Base-by-base conservation (phyloP, 345 rosid species). In the Turritis glabra region DNA sequence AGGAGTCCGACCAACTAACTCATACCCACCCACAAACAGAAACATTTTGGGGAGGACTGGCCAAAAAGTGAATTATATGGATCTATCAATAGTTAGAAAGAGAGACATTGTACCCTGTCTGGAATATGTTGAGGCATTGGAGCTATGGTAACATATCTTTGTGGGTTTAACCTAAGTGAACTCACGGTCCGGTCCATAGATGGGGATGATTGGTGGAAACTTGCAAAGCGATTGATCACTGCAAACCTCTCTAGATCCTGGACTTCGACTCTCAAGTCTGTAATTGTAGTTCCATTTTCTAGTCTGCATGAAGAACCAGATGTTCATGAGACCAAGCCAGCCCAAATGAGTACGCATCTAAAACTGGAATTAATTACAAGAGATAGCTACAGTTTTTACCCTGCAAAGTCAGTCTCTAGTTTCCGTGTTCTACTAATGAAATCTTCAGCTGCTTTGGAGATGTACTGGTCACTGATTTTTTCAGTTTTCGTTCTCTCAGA, bases 181-280 rank as follows among this genome's bases (percentile, higher is more conserved):
- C 59, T 76, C 52, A 75, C 26, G 54, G 79, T 35, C 32, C 80
- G 81, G 71, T 79, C 82, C 78, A 84, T 88, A 14, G 84, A 68
- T 11, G 74, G 38, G 3, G 73, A 59, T 68, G 64, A 19, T 78
- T 6, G 91, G 73, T 91, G 93, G 81, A 91, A 91, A 75, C 80
- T 91, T 18, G 97, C 94, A 81, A 93, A 91, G 7, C 94, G 97
- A 78, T 93, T 91, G 64, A 93, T 91, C 37, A 93, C 85, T 41
- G 91, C 89, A 76, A 81, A 80, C 79, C 79, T 89, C 88, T 88
- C 97, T 56, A 90, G 80, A 72, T 93, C 97, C 76, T 89, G 87
- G 62, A 88, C 86, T 79, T 93, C 97, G 67, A 91, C 76, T 78
- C 89, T 83, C 77, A 93, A 58, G 80, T 93, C 92, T 62, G 84